Evolutionary conservation across 768 basidiomycete genomes (phyloP), one percentile per base, ranked within the genome.

Genomic region (Melanogaster broomeanus): DNA sequence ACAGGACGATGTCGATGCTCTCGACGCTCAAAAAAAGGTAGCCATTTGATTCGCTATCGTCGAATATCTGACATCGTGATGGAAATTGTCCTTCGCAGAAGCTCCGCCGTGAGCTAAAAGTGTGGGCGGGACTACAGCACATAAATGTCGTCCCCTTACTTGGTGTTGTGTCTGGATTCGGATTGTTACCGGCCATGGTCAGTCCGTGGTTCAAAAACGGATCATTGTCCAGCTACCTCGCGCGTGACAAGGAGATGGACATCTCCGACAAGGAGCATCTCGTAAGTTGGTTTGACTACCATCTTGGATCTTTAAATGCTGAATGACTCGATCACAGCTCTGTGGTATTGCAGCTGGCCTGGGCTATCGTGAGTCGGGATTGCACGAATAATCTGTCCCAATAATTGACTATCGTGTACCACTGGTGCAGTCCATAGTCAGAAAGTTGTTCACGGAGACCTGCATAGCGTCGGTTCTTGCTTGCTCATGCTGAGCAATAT

Each of bases 391-490:
- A 15, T 28, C 25, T n/a, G 1, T 18, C 19, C 39, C 10, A 16
- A n/a, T n/a, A 13, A n/a, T 41, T 51, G 2, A 55, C 12, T 24
- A 3, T 9, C 15, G 15, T 49, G 7, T 16, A n/a, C n/a, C n/a
- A n/a, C 12, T 10, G 12, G 4, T 3, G 1, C n/a, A 67, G 68
- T 67, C 7, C 66, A 70, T n/a, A 30, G 22, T 25, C 21, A 53
- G 9, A 38, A 11, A 4, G 42, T 74, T 13, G 43, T 70, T 2
- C 73, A 74, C 45, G 71, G 70, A 9, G 72, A 76, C 49, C 58
- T 74, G 11, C 68, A 74, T 43, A 72, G 69, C 2, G 70, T 72
- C 16, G 67, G 21, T 21, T 15, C 30, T 22, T 31, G 8, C 4
- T 25, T n/a, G 10, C n/a, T 18, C 7, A 8, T 3, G 2, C 27